phyloP scores from a whole-genome alignment of 1,284 basidiomycete genomes.

The Heliocybe sulcata region DNA sequence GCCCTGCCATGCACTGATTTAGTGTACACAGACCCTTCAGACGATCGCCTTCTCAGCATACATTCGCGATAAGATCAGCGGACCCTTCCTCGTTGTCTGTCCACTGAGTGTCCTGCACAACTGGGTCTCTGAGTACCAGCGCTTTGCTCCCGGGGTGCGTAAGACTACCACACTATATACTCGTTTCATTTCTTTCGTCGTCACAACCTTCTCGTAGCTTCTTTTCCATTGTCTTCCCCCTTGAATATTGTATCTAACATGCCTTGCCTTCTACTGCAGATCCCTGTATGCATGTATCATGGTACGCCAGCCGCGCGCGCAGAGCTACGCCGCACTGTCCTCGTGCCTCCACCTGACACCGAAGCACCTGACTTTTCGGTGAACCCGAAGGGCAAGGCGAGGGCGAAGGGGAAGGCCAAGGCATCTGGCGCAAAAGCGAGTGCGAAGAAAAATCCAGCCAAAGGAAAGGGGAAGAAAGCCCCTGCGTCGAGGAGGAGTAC shows the following conservation, averaged over 20 bases:
- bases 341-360: conserved; percentile 22
- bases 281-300: conserved; percentile 87
- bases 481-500: neutral
- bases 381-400: neutral
- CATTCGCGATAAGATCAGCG: conserved; percentile 70
- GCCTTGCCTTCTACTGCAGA: conserved; percentile 30
- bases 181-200: neutral
- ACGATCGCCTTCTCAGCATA: conserved; percentile 91
- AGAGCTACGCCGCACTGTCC: conserved; percentile 58
- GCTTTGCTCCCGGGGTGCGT: conserved; percentile 72
- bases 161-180: conserved; percentile 6
- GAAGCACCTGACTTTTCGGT: neutral
- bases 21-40: conserved; percentile 69
- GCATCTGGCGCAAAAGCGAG: neutral
- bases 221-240: neutral
- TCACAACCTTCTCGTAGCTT: neutral
- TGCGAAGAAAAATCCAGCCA: neutral
- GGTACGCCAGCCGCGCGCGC: conserved; percentile 75
- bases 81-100: conserved; percentile 86
- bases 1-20: neutral
- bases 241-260: neutral
- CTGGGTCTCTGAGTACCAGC: conserved; percentile 84
- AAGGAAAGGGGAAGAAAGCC: neutral
- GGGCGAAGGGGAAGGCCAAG: conserved; percentile 1
- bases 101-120: conserved; percentile 91